Evolutionary conservation across 2,329 filamentous ascomycete genomes (phyloP), one percentile per base, ranked within the genome.

Genomic region (Teratosphaeria zuluensis): DNA sequence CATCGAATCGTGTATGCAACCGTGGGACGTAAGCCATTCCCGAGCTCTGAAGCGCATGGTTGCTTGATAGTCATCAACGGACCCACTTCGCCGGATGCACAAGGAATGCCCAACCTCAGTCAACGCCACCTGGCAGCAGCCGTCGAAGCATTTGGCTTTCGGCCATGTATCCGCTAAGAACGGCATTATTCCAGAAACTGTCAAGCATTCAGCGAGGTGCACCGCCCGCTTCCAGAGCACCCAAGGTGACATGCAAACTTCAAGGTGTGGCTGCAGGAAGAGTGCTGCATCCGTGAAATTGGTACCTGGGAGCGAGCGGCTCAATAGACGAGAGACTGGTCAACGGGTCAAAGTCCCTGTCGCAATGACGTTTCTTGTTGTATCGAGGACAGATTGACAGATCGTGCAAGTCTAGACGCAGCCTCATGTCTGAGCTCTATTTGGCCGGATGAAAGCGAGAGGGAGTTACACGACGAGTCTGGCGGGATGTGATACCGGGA

Each of bases 201-300:
- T 54, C 52, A 35, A 31, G 32, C 19, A 54, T 35, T 21, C 52
- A 52, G 51, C 19, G 19, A 51, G 28, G 42, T 54, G 54, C 28
- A 54, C 46, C 59, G 58, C 51, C 38, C 53, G 52, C 54, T 31
- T 54, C 59, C 56, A 61, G 57, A 51, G 32, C 57, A 51, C 51
- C 51, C 55, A 59, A 58, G 61, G 55, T 62, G 64, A 62, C 62
- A 59, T 62, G 59, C 62, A 63, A 58, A 56, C 35, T 64, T 68
- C 65, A 59, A 66, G 65, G 66, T 65, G 68, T 68, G 66, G 66
- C 68, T 68, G 68, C 68, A 68, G 63, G 58, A 58, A 56, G 24
- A 56, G 61, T 63, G 30, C 54, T 59, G 61, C 56, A 58, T 63
- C 60, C 56, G 53, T 58, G 42, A 63, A 64, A 64, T 65, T 51